Conservation (phyloP, 1,284 basidiomycete genomes). For the Puccinia triticina region DNA sequence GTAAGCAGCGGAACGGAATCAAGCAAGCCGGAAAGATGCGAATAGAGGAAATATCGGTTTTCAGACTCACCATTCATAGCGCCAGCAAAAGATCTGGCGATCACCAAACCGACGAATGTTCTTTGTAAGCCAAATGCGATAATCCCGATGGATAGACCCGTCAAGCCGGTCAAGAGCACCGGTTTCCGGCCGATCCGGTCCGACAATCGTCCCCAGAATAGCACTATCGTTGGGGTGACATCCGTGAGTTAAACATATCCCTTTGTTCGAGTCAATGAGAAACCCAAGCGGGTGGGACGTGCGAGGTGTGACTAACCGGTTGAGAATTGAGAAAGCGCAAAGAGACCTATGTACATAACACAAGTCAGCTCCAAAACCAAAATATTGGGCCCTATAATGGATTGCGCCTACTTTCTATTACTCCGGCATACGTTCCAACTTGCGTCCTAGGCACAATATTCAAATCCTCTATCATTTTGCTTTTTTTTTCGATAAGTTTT, state of each 20-base stretch:
- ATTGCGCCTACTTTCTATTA: slow-evolving; percentile 48
- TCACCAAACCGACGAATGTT: slow-evolving; percentile 41
- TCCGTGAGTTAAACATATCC: background rate
- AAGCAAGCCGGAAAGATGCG: background rate
- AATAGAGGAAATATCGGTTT: background rate
- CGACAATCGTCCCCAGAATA: slow-evolving; percentile 54
- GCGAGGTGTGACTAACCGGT: slow-evolving; percentile 19
- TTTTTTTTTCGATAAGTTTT: slow-evolving; percentile 18
- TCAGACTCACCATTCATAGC: slow-evolving; percentile 48
- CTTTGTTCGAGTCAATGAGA: background rate
- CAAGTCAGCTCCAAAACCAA: background rate
- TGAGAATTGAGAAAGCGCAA: slow-evolving; percentile 46
- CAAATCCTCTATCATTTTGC: slow-evolving; percentile 50
- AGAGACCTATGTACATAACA: slow-evolving; percentile 25
- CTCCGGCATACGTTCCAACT: slow-evolving; percentile 45
- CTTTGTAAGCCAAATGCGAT: slow-evolving; percentile 45
- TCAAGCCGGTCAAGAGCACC: slow-evolving; percentile 53
- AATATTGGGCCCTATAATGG: background rate
- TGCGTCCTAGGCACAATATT: slow-evolving; percentile 36
- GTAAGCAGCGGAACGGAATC: background rate
- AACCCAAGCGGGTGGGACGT: no score
- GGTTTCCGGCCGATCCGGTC: slow-evolving; percentile 54
- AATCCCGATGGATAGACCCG: slow-evolving; percentile 51
- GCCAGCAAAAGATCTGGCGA: slow-evolving; percentile 47
- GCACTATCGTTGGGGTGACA: slow-evolving; percentile 43